Evolutionary conservation across 768 basidiomycete genomes (phyloP), one percentile per base, ranked within the genome.

Genomic region (Leccinum imitatum): DNA sequence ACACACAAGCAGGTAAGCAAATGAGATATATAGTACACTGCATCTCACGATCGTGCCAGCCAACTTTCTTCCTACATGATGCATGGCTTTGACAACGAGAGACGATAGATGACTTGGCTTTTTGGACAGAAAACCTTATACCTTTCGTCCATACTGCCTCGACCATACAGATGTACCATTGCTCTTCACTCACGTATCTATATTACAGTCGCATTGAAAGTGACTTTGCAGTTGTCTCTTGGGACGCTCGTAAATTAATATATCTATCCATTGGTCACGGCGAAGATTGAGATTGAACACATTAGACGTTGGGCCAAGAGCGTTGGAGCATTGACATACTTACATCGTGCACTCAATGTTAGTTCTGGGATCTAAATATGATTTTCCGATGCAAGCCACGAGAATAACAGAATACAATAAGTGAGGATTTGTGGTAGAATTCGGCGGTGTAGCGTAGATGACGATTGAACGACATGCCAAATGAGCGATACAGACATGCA

Each of bases 1-100:
- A 73, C 56, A 37, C 79, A 9, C 85, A 93, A 79, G 91, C 91
- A 53, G 84, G 91, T 90, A 73, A 71, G 83, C 67, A 50, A 48
- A 41, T 7, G 50, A 59, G 27, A 56, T 23, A 15, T 31, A 53
- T 48, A 37, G 23, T 17, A 3, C 58, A 25, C 58, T 23, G 46
- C 30, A 56, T 48, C 63, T 64, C 41, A 66, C 54, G 39, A 19
- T 50, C 33, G 15, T 57, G 37, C n/a, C 63, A 86, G 86, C 84
- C 55, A 75, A 77, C 50, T 88, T 88, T 71, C 77, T 88, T 30
- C 85, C 86, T 13, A 88, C 86, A 69, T 83, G 72, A 81, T 59
- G 30, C 23, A 35, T 59, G 21, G 21, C 27, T 56, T 14, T 19
- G 17, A 56, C 35, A 53, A 55, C 37, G 46, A 53, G 56, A 61